Percentiles rank a stretch among this genome's conserved stretches.
phyloP scores from a whole-genome alignment of 305 asterid genomes.

The Striga hermonthica region DNA sequence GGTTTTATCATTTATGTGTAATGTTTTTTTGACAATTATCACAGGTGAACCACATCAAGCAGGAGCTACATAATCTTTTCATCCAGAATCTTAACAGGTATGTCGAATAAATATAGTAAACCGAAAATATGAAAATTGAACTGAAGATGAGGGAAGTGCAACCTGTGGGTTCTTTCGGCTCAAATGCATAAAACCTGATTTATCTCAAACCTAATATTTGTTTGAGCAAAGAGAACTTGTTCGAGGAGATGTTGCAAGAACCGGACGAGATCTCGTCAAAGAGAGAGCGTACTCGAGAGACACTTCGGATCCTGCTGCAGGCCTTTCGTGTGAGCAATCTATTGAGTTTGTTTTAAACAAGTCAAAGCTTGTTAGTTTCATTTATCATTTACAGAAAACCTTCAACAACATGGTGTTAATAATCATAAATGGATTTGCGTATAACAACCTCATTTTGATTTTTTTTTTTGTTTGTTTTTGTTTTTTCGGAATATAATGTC shows the following conservation, averaged over 20 bases:
- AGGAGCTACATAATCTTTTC: constrained; percentile 68
- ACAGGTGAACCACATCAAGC: constrained; percentile 73
- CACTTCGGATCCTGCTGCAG: constrained; percentile 69
- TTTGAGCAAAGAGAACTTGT: constrained; percentile 60
- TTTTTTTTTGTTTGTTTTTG: not conserved
- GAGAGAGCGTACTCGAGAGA: constrained; percentile 76
- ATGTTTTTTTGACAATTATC: constrained; percentile 8
- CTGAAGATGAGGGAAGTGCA: constrained; percentile 12
- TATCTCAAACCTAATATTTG: not conserved
- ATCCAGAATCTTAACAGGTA: constrained; percentile 73
- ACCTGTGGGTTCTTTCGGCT: not conserved
- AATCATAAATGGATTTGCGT: not conserved
- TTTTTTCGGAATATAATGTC: not conserved
- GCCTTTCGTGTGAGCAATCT: constrained; percentile 66
- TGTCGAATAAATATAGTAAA: constrained; percentile 16
- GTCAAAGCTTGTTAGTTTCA: too few relatives aligned
- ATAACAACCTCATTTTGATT: not conserved
- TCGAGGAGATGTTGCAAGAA: constrained; percentile 83
- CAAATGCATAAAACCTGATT: constrained; percentile 14
- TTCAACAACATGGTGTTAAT: too few relatives aligned
- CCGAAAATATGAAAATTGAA: constrained; percentile 29
- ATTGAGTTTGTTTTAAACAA: not conserved
- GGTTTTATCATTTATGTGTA: not conserved
- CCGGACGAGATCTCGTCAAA: constrained; percentile 71
- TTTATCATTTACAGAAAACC: too few relatives aligned